Evolutionary conservation across 2,329 filamentous ascomycete species (phyloP).

Genomic region (Cordyceps cateniannulata): DNA sequence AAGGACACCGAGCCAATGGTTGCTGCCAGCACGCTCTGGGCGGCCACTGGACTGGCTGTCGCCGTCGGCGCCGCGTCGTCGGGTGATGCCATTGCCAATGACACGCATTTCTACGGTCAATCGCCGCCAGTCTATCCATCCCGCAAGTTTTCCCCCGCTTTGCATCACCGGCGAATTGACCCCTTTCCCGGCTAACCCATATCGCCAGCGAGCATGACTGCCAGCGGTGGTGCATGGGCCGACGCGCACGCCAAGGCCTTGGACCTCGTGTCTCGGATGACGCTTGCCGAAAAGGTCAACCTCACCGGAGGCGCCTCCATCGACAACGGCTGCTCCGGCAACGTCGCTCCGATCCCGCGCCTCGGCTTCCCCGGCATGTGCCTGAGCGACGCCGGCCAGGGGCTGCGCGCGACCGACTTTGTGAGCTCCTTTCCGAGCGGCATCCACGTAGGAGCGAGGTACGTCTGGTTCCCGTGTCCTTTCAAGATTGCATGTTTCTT

Average conservation of each 20-base stretch:
- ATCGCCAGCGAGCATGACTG: slow-evolving; percentile 44
- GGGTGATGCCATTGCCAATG: slow-evolving; percentile 27
- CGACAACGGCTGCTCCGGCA: slow-evolving; percentile 42
- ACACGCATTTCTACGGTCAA: slow-evolving; percentile 42
- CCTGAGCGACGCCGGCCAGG: slow-evolving; percentile 38
- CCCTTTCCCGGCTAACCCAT: background rate
- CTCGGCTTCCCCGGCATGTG: slow-evolving; percentile 39
- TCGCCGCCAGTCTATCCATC: slow-evolving; percentile 46
- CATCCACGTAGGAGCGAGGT: slow-evolving; percentile 34
- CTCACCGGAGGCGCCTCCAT: slow-evolving; percentile 61
- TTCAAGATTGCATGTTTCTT: background rate
- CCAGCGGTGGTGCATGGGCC: slow-evolving; percentile 59
- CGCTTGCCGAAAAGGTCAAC: slow-evolving; percentile 71
- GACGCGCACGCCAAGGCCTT: slow-evolving; percentile 61
- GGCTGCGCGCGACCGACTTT: slow-evolving; percentile 35
- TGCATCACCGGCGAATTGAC: too few relatives aligned
- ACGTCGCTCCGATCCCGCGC: slow-evolving; percentile 31
- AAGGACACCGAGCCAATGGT: background rate
- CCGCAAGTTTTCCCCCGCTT: slow-evolving; percentile 28
- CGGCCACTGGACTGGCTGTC: slow-evolving; percentile 1
- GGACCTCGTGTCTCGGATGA: slow-evolving; percentile 64
- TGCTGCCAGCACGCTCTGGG: background rate
- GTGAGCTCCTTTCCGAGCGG: slow-evolving; percentile 36
- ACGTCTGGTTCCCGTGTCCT: background rate
- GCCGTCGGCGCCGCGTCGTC: slow-evolving; percentile 8